Evolutionary conservation across 805 yeast species (phyloP).

Genomic region (Cyberlindnera petersonii): DNA sequence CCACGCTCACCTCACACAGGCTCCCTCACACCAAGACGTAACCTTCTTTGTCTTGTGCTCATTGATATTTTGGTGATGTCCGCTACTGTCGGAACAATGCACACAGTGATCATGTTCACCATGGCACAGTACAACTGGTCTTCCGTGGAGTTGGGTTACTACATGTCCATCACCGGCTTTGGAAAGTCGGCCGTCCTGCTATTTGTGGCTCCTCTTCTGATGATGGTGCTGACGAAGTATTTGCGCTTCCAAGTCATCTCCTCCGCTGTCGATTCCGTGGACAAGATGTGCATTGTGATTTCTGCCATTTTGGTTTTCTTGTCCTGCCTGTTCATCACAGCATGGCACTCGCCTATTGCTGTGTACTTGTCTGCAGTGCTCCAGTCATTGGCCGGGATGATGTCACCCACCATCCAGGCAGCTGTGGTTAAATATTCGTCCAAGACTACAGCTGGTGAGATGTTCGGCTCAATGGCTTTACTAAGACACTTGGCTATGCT

Average conservation of each 20-base stretch:
- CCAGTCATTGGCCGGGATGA: slow-evolving; percentile 19
- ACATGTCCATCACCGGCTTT: slow-evolving; percentile 24
- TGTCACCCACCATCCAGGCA: slow-evolving; percentile 23
- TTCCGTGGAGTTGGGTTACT: slow-evolving; percentile 26
- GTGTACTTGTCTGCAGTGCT: slow-evolving; percentile 16
- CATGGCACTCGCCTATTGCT: slow-evolving; percentile 4
- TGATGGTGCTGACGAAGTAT: not conserved
- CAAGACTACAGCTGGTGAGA: slow-evolving; percentile 21
- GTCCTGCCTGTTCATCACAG: not conserved
- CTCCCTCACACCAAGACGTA: slow-evolving; percentile 19
- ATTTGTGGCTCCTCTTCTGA: slow-evolving; percentile 13
- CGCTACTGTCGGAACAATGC: slow-evolving; percentile 24
- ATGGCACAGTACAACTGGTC: slow-evolving; percentile 23
- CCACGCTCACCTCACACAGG: slow-evolving; percentile 15
- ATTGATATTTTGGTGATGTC: slow-evolving; percentile 24
- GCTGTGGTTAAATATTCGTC: slow-evolving; percentile 18
- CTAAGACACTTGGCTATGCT: slow-evolving; percentile 22
- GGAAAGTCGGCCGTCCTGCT: slow-evolving; percentile 22
- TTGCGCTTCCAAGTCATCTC: not conserved
- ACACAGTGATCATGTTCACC: slow-evolving; percentile 18
- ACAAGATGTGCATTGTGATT: not conserved
- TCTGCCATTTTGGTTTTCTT: not conserved
- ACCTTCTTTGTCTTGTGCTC: slow-evolving; percentile 18
- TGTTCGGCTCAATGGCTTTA: slow-evolving; percentile 24
- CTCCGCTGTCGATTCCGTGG: not conserved